These are phyloP conservation scores for Favolaschia claudopus DNA, from an alignment of 768 basidiomycete genomes.

Conservation along the genomic window DNA sequence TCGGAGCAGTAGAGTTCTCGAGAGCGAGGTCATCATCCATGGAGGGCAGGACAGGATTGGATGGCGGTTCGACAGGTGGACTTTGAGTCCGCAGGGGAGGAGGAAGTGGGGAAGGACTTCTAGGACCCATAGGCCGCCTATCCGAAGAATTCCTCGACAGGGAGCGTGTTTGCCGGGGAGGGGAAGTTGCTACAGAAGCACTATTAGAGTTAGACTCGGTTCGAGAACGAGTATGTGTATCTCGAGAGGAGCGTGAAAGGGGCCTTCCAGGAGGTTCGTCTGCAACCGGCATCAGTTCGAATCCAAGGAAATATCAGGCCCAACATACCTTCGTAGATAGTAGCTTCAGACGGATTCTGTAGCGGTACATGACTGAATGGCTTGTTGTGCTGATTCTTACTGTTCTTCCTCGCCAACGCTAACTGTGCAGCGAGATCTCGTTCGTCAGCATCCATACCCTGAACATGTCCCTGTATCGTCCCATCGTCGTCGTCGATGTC, in stretches of 20 bases:
- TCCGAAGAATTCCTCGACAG: slow-evolving; percentile 59
- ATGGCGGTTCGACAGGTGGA: slow-evolving; percentile 38
- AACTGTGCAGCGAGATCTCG: slow-evolving; percentile 79
- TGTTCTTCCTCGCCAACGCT: slow-evolving; percentile 86
- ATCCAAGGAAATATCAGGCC: slow-evolving; percentile 15
- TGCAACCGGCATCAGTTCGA: slow-evolving; percentile 33
- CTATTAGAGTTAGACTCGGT: slow-evolving; percentile 54
- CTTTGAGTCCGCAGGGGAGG: slow-evolving; percentile 51
- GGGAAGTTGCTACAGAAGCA: slow-evolving; percentile 41
- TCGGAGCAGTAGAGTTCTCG: slow-evolving; percentile 46
- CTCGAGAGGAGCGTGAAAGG: slow-evolving; percentile 59
- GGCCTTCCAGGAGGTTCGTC: slow-evolving; percentile 72
- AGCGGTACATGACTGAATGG: slow-evolving; percentile 45
- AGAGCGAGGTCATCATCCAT: slow-evolving; percentile 55
- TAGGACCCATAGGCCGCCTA: slow-evolving; percentile 74
- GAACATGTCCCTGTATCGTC: slow-evolving; percentile 43
- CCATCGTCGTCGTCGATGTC: slow-evolving; percentile 57
- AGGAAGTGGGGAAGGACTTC: slow-evolving; percentile 76
- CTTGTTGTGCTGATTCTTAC: slow-evolving; percentile 73
- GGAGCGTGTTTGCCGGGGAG: slow-evolving; percentile 49
- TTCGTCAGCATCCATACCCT: slow-evolving; percentile 69
- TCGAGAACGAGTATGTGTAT: slow-evolving; percentile 50
- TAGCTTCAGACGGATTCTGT: slow-evolving; percentile 63
- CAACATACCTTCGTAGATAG: slow-evolving; percentile 82
- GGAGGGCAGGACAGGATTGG: slow-evolving; percentile 45